Evolutionary conservation across 768 basidiomycete species (phyloP).

Genomic region (Lactifluus subvellereus): DNA sequence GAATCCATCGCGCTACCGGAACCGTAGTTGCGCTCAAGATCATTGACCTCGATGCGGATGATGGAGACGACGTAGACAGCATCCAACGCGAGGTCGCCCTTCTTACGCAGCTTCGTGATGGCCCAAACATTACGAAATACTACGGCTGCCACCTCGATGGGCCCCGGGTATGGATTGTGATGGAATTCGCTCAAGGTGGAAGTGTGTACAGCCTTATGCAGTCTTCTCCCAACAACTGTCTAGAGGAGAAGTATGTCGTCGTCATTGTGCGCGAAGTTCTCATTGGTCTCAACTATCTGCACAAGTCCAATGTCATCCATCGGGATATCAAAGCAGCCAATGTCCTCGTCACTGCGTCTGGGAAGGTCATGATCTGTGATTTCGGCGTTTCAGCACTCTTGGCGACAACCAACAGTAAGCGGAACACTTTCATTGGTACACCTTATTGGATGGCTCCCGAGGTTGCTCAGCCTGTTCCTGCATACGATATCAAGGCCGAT

Average conservation of each 20-base stretch:
- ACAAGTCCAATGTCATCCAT: constrained; percentile 92
- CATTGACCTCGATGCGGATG: constrained; percentile 94
- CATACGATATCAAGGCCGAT: constrained; percentile 96
- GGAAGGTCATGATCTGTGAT: constrained; percentile 94
- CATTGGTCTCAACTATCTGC: constrained; percentile 80
- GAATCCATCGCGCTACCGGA: constrained; percentile 74
- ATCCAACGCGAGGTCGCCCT: constrained; percentile 96
- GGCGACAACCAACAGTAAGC: constrained; percentile 77
- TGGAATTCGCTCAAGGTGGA: constrained; percentile 96
- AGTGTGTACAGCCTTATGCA: constrained; percentile 93
- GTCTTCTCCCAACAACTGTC: constrained; percentile 59
- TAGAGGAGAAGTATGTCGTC: constrained; percentile 88
- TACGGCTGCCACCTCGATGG: constrained; percentile 96
- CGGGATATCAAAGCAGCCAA: constrained; percentile 98
- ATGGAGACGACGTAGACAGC: constrained; percentile 86
- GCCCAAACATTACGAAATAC: constrained; percentile 89
- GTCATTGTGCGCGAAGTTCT: constrained; percentile 89
- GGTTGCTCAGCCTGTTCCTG: constrained; percentile 81
- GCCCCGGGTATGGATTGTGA: constrained; percentile 96
- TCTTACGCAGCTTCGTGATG: constrained; percentile 82
- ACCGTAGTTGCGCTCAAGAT: constrained; percentile 96
- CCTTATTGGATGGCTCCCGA: constrained; percentile 99
- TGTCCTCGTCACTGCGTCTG: constrained; percentile 79
- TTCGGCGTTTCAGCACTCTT: constrained; percentile 97
- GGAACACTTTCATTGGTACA: constrained; percentile 94